Percentiles rank a stretch among this genome's conserved stretches.
These are phyloP conservation scores for Dictyostelium capitatum DNA, from an alignment of 78 protist genomes.

Conservation along the genomic window DNA sequence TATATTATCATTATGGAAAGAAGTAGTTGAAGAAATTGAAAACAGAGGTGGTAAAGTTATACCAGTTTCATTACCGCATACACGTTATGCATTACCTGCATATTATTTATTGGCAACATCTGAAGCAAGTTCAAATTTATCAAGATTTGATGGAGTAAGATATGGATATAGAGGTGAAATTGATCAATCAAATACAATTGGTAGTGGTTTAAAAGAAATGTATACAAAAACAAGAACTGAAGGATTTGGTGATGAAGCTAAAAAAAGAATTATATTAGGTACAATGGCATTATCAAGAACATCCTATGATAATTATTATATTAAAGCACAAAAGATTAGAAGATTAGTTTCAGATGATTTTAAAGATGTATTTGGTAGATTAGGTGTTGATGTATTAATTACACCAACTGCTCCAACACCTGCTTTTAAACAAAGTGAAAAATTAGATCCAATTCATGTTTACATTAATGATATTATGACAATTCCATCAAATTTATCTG, in stretches of 20 bases:
- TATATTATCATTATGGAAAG: conserved; percentile 69
- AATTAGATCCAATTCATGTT: conserved; percentile 55
- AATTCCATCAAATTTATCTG: conserved; percentile 77
- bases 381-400: conserved; percentile 58
- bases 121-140: conserved; percentile 89
- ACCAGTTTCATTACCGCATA: conserved; percentile 73
- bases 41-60: conserved; percentile 77
- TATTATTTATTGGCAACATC: conserved; percentile 92
- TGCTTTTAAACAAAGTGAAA: conserved; percentile 21
- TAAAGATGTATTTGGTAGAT: background rate
- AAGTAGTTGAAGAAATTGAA: conserved; percentile 56
- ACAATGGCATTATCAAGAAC: conserved; percentile 83
- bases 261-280: conserved; percentile 83
- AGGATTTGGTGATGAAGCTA: conserved; percentile 82
- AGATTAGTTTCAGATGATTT: conserved; percentile 82
- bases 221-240: conserved; percentile 64
- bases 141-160: conserved; percentile 88
- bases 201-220: conserved; percentile 16
- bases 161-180: conserved; percentile 48
- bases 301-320: conserved; percentile 62
- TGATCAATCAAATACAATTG: background rate
- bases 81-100: conserved; percentile 79
- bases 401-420: conserved; percentile 80
- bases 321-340: conserved; percentile 73
- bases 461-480: conserved; percentile 82